Conservation (phyloP, 1,139 yeast species). For the Pichia sp. region DNA sequence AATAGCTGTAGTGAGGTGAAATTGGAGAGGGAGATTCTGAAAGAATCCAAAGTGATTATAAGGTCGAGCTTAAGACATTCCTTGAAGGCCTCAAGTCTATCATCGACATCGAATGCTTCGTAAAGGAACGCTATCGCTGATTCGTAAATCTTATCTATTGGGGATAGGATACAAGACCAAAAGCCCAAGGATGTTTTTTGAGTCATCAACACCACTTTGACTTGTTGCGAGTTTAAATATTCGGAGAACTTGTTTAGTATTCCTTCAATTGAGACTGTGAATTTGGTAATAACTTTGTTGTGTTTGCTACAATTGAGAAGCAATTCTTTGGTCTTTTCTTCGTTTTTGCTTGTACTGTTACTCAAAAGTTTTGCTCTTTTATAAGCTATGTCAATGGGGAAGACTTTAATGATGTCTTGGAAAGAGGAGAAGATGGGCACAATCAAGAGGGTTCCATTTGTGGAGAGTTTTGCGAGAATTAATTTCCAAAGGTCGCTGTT, state of each 20-base stretch:
- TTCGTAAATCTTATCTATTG: slow-evolving; percentile 50
- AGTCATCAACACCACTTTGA: slow-evolving; percentile 40
- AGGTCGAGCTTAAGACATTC: slow-evolving; percentile 41
- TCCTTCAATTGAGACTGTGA: slow-evolving; percentile 21
- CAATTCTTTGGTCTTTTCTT: slow-evolving; percentile 20
- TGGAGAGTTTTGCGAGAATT: slow-evolving; percentile 37
- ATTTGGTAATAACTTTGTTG: slow-evolving; percentile 23
- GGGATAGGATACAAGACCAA: slow-evolving; percentile 68
- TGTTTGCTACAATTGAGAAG: slow-evolving; percentile 26
- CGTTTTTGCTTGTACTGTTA: slow-evolving; percentile 13
- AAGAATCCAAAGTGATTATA: slow-evolving; percentile 27
- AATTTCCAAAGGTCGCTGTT: slow-evolving; percentile 46
- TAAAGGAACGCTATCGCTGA: slow-evolving; percentile 68
- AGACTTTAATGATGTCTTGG: slow-evolving; percentile 41
- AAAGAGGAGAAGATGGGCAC: slow-evolving; percentile 42
- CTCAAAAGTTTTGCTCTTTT: slow-evolving; percentile 21
- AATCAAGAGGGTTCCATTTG: slow-evolving; percentile 38
- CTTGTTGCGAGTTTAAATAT: slow-evolving; percentile 39
- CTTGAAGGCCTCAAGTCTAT: slow-evolving; percentile 64
- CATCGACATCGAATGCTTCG: slow-evolving; percentile 75
- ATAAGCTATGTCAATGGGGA: slow-evolving; percentile 32
- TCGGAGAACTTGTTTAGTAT: slow-evolving; percentile 26
- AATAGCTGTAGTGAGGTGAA: slow-evolving; percentile 30
- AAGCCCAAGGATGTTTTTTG: slow-evolving; percentile 44
- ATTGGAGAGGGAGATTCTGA: slow-evolving; percentile 16